Conservation (phyloP, 768 basidiomycete genomes). For the Amanita exitialis region DNA sequence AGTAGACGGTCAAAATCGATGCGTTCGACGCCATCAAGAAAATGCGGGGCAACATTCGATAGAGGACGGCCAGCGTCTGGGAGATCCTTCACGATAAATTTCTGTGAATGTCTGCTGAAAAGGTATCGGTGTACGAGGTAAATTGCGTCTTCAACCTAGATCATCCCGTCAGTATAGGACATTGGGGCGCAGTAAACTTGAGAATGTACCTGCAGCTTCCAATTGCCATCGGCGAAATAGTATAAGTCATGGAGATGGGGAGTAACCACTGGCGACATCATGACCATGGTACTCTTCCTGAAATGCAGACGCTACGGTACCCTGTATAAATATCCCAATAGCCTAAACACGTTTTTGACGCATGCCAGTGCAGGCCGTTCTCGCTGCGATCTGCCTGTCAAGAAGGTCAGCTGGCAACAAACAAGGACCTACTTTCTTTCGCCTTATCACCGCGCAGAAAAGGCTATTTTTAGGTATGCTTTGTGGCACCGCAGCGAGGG, state of each 20-base stretch:
- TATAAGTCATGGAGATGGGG: background rate
- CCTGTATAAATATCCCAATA: background rate
- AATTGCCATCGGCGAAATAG: slow-evolving; percentile 2
- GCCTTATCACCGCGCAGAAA: too few species aligned
- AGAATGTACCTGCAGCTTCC: background rate
- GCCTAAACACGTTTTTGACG: too few species aligned
- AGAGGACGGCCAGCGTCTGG: background rate
- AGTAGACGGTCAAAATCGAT: slow-evolving; percentile 3
- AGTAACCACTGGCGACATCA: background rate
- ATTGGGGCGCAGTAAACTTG: too few species aligned
- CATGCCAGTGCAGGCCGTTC: background rate
- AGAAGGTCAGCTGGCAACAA: too few species aligned
- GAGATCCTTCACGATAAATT: background rate
- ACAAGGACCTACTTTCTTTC: background rate
- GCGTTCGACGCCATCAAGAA: background rate
- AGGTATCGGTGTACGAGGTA: slow-evolving; percentile 3
- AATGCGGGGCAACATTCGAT: background rate
- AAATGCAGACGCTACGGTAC: background rate
- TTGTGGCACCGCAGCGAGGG: too few species aligned
- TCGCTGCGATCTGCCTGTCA: background rate
- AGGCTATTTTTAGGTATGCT: too few species aligned
- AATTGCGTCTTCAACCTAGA: background rate
- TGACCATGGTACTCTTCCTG: background rate
- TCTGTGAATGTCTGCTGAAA: background rate
- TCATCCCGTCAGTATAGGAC: background rate